A percentile compares a stretch with the other conserved stretches of the same genome.
Conservation (phyloP, 352 stramenopile species). For the Phytophthora fragariae region DNA sequence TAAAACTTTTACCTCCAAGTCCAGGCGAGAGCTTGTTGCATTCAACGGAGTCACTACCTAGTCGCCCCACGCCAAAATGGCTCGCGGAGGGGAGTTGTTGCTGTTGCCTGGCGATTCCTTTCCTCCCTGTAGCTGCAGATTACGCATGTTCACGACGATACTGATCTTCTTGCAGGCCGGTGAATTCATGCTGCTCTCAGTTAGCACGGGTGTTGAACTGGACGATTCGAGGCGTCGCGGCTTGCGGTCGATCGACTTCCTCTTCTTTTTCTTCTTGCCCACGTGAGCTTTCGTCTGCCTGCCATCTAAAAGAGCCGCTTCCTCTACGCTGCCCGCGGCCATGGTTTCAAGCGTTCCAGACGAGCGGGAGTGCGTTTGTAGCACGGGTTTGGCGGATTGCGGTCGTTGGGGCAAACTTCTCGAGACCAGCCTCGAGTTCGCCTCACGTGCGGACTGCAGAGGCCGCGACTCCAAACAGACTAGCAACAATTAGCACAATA, state of each 20-base stretch:
- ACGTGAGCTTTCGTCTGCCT: slow-evolving; percentile 35
- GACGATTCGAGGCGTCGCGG: slow-evolving; percentile 17
- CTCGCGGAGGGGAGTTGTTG: neutral
- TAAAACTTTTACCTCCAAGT: too few species aligned
- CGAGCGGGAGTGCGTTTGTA: slow-evolving; percentile 29
- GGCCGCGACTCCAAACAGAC: slow-evolving; percentile 22
- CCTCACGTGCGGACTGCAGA: slow-evolving; percentile 37
- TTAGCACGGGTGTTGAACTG: slow-evolving; percentile 23
- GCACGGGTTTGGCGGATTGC: slow-evolving; percentile 58
- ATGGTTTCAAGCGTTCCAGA: slow-evolving; percentile 23
- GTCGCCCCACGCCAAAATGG: slow-evolving; percentile 20
- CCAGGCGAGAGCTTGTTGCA: too few species aligned
- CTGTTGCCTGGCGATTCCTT: neutral
- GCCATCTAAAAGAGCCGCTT: neutral
- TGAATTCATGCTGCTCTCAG: slow-evolving; percentile 13
- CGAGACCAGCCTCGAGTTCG: neutral
- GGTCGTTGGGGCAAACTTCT: slow-evolving; percentile 38
- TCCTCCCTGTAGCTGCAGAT: slow-evolving; percentile 33
- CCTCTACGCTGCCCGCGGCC: neutral
- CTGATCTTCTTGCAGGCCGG: slow-evolving; percentile 38
- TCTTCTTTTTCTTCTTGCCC: slow-evolving; percentile 26
- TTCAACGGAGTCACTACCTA: neutral
- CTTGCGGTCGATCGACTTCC: slow-evolving; percentile 10
- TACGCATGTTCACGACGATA: slow-evolving; percentile 58
- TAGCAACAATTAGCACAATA: slow-evolving; percentile 1